Base-by-base conservation (phyloP, 108 stramenopile species). In the Epipyxis sp. region DNA sequence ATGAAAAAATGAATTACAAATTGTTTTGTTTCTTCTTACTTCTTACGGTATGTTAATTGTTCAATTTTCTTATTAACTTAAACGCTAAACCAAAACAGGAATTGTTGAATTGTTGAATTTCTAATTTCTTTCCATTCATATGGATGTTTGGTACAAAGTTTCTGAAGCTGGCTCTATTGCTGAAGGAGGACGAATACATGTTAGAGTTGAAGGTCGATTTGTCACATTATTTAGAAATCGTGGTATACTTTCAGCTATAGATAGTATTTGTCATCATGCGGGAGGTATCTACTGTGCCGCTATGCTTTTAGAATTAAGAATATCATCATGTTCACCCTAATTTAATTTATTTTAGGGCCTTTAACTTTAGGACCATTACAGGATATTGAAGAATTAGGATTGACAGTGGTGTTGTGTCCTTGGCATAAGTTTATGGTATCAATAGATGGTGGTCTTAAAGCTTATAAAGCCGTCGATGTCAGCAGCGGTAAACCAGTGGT, bases 341-440 rank as follows among this genome's bases (percentile, higher is more conserved):
- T n/a, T n/a, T n/a, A n/a, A n/a, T n/a, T n/a, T n/a, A n/a, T n/a
- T n/a, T n/a, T n/a, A n/a, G n/a, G 71, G 6, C 71, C 71, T 13
- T 42, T 74, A 30, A 74, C 71, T 39, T 6, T 39, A 29, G 71
- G 71, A 37, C 44, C 44, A 10, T 13, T 74, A 6, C 27, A 54
- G 25, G 71, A 74, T 42, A 39, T 74, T 6, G 71, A 74, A 39
- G 71, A 74, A 6, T 29, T 74, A 13, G 71, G 71, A 6, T 16
- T 54, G 13, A 74, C 46, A 42, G 71, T 74, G 71, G 71, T 74
- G 25, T 32, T 57, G n/a, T 74, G 71, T 57, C 71, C 71, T 6
- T 74, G 71, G 71, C 71, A 74, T 32, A 74, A 74, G 71, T 74
- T 74, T 42, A 46, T 74, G 46, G 71, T 74, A 10, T 34, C 71